Conservation (phyloP, 2,329 filamentous ascomycete genomes). For the Colletotrichum limetticola region DNA sequence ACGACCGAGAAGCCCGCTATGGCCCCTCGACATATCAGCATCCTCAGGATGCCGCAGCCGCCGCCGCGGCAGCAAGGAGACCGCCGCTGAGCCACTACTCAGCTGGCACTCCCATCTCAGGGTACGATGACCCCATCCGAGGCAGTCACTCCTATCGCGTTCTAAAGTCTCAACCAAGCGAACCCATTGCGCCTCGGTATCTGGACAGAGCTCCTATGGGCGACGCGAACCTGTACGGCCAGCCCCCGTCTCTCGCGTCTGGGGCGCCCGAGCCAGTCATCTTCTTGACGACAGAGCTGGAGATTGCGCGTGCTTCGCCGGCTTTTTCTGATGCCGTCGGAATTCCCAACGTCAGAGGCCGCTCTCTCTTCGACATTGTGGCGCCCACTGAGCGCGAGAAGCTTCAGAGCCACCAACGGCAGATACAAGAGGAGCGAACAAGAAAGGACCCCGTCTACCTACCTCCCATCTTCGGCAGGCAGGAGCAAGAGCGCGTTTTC, state of each 20-base stretch:
- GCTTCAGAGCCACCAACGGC: constrained; percentile 59
- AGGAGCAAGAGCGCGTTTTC: constrained; percentile 65
- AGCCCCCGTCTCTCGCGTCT: constrained; percentile 53
- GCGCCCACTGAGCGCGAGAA: constrained; percentile 62
- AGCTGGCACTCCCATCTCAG: constrained; percentile 53
- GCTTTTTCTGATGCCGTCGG: constrained; percentile 68
- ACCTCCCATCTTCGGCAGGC: constrained; percentile 69
- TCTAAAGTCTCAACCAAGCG: constrained; percentile 64
- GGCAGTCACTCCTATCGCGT: constrained; percentile 61
- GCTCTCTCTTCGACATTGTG: constrained; percentile 66
- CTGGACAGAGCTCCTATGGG: constrained; percentile 60
- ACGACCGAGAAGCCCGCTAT: constrained; percentile 72
- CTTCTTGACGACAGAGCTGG: constrained; percentile 68
- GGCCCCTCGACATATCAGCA: constrained; percentile 61
- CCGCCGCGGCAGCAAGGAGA: constrained; percentile 45
- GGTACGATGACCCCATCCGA: constrained; percentile 59
- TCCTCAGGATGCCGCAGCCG: constrained; percentile 54
- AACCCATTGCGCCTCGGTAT: constrained; percentile 59
- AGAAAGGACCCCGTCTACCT: constrained; percentile 71
- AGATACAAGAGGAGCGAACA: constrained; percentile 67
- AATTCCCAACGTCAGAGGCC: constrained; percentile 55
- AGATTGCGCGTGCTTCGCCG: constrained; percentile 66
- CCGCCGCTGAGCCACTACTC: constrained; percentile 64
- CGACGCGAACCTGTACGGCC: constrained; percentile 61
- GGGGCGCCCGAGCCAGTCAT: constrained; percentile 63